These are phyloP conservation scores for Dacryopinax primogenitus DNA, from an alignment of 768 basidiomycete genomes.

Conservation along the genomic window DNA sequence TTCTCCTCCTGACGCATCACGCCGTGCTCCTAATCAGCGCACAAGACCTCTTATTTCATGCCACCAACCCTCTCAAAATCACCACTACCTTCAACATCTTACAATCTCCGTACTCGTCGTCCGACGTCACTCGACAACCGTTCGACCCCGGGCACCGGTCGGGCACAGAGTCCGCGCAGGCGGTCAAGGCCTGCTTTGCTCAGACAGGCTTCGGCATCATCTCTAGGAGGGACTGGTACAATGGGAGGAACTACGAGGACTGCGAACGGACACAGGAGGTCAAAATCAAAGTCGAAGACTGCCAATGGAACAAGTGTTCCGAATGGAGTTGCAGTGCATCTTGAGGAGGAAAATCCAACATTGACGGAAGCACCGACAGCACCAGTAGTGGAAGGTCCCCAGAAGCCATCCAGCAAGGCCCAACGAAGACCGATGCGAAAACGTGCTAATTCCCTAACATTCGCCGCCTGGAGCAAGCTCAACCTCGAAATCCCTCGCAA, in stretches of 20 bases:
- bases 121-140: not conserved
- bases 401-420: not conserved
- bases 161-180: not conserved
- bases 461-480: not conserved
- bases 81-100: not conserved
- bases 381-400: not conserved
- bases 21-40: not conserved
- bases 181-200: not conserved
- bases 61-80: not conserved
- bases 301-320: not conserved
- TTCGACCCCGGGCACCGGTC: not conserved
- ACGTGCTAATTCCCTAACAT: not conserved
- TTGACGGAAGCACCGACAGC: not conserved
- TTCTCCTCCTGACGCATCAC: not conserved
- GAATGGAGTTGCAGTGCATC: not conserved
- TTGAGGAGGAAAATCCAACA: not conserved
- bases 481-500: conserved; percentile 6
- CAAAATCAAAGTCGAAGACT: not conserved
- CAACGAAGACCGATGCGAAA: not conserved
- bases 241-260: not conserved
- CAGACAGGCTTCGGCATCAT: conserved; percentile 2
- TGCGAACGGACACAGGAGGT: not conserved
- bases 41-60: conserved; percentile 1
- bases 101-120: not conserved
- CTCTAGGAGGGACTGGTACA: not conserved